These are phyloP conservation scores for Plenodomus biglobosus DNA, from an alignment of 2,329 filamentous ascomycete genomes.

Conservation along the genomic window DNA sequence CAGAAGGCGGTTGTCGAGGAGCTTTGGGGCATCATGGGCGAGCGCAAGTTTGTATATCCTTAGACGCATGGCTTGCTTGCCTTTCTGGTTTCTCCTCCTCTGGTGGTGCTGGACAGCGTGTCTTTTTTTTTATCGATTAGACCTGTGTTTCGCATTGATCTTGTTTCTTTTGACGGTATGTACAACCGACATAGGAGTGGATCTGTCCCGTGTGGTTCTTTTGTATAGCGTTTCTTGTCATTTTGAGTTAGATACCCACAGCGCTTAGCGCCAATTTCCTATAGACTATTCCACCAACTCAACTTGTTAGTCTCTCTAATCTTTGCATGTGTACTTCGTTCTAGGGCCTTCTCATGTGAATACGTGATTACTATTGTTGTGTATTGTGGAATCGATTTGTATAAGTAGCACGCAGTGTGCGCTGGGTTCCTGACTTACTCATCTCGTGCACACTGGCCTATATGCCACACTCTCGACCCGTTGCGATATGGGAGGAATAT, in stretches of 20 bases:
- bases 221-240: neutral
- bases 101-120: neutral
- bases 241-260: neutral
- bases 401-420: neutral
- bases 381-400: neutral
- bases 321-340: no score
- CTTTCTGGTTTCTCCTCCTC: no score
- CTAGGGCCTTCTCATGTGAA: no score
- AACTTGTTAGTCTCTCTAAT: neutral
- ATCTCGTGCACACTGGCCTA: neutral
- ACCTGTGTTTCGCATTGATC: neutral
- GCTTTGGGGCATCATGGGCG: slow-evolving; percentile 42
- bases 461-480: neutral
- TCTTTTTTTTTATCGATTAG: neutral
- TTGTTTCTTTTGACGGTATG: neutral
- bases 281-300: neutral
- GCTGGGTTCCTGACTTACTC: neutral
- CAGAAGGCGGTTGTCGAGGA: slow-evolving; percentile 39
- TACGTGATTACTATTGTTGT: neutral
- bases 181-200: neutral
- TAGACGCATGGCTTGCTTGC: neutral
- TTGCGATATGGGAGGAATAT: neutral
- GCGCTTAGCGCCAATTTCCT: neutral
- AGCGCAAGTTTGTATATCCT: slow-evolving; percentile 32
- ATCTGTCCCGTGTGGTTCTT: neutral